Evolutionary conservation across 179 eudicot genomes (phyloP), one percentile per base, ranked within the genome.

Genomic region (Corrigiola litoralis): DNA sequence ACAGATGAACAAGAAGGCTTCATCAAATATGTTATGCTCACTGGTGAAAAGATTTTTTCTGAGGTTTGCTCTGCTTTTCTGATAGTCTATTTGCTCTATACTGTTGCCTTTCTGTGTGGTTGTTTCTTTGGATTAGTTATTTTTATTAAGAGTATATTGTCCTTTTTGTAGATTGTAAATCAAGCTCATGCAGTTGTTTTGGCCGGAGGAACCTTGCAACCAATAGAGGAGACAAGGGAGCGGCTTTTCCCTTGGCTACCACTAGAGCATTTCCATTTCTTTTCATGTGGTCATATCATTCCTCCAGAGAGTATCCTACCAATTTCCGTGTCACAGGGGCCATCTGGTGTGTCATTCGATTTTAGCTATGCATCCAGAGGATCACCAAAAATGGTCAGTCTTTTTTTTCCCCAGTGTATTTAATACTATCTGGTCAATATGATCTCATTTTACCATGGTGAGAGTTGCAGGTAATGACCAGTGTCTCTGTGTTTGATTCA

Each of bases 151-250:
- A 5, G 21, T 21, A 13, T 17, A 2, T 18, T 57, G 69, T 38
- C 18, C 14, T 41, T 29, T 31, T 72, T 55, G 71, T 54, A 92
- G 98, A 79, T 92, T 63, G 76, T 74, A 24, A 76, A 84, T 77
- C 81, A 89, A 87, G 90, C 92, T 53, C 98, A 83, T 79, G 86
- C 95, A 62, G 81, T 92, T 47, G 65, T 92, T 62, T 79, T 92
- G 74, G 92, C 92, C 5, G 96, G 98, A 36, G 98, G 98, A 72
- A 90, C 98, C 72, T 78, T 92, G 65, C 96, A 92, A 66, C 98
- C 96, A 50, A 82, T 87, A 68, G 95, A 90, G 75, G 97, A 90
- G 78, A 87, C 92, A 52, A 81, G 84, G 72, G 95, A 80, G 69
- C 74, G 98, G 28, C 95, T 92, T 69, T 92, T 92, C 69, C 97